Evolutionary conservation across 306 rosid species (phyloP), one percentile per base, ranked within the genome.

Genomic region (Trifolium dubium): DNA sequence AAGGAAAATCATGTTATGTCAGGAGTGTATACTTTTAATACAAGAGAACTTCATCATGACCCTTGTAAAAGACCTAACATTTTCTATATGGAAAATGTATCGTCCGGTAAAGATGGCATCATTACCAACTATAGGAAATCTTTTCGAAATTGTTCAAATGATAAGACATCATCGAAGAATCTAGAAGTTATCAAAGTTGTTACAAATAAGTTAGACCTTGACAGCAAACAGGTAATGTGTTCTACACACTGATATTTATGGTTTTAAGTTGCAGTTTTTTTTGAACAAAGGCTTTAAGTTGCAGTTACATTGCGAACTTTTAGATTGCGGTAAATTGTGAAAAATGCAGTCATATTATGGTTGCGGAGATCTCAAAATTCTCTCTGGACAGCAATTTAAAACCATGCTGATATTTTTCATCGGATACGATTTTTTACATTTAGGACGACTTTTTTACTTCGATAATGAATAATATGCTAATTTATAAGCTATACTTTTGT

Each of bases 181-280:
- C 39, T 86, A n/a, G 85, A 89, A 54, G 84, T 81, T 69, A 79
- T 93, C 79, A 85, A 76, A 75, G 97, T 91, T 43, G 66, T 78
- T 2, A 79, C 97, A 2, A 85, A 76, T 44, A 91, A 88, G 78
- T 86, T 93, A 29, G 73, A 88, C 74, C 81, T 85, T 41, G 77
- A 70, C 79, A 41, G 14, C 67, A 80, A 86, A 67, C 88, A 88
- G 97, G 96, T 91, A 86, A 77, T 73, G 9, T 37, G 37, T 39
- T 35, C 54, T n/a, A 23, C 5, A 35, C 32, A 32, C 4, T 5
- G 4, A 6, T 50, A 11, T 44, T 44, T n/a, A 44, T 44, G 50
- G 50, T 44, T 44, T 44, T 44, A 44, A 49, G 5, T 49, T 14
- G 10, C 1, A 2, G 15, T 44, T 11, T 5, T 3, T n/a, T n/a